Base-by-base conservation (phyloP, 2,329 filamentous ascomycete genomes). In the Fusarium drepaniforme region DNA sequence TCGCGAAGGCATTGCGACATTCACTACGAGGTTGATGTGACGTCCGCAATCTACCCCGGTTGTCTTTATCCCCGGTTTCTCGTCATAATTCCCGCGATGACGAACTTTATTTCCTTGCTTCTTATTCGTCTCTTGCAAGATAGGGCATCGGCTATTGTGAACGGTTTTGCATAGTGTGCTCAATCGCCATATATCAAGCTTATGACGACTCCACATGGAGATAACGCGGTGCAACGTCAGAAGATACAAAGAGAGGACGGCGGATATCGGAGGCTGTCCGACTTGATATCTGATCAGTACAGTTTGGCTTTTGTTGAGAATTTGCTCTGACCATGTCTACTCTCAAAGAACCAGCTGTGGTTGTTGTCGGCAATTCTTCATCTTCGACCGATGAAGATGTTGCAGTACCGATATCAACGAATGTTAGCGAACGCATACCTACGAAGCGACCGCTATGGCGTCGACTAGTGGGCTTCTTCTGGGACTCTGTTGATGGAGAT, bases 111-210 rank as follows among this genome's bases (percentile, higher is more conserved):
- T 44, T 62, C 44, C 21, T 12, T 16, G 0, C 30, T 42, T 58
- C 11, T 49, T 18, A 57, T 46, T 59, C 49, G 66, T 59, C 51
- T 53, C 8, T 61, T 46, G 11, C 7, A 35, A 25, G 16, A 23
- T 21, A 9, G 8, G n/a, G 4, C 7, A 25, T 23, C 30, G 30
- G 21, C 15, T 37, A n/a, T 37, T 25, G 21, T 58, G 21, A 37
- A 37, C 30, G 15, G 53, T 5, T 38, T 23, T 8, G n/a, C 8
- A 18, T 58, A 58, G 53, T 21, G 7, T 25, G 40, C 18, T 8
- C 13, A 23, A 58, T 69, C 67, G 67, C 38, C 67, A 69, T 69
- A 51, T 25, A 59, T 56, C 51, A 46, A 13, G 18, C 21, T 33
- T 35, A 69, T 69, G 67, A 21, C 67, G 67, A 60, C 23, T 56